phyloP scores from a whole-genome alignment of 2,329 filamentous ascomycete species.

The Orbilia blumenaviensis region DNA sequence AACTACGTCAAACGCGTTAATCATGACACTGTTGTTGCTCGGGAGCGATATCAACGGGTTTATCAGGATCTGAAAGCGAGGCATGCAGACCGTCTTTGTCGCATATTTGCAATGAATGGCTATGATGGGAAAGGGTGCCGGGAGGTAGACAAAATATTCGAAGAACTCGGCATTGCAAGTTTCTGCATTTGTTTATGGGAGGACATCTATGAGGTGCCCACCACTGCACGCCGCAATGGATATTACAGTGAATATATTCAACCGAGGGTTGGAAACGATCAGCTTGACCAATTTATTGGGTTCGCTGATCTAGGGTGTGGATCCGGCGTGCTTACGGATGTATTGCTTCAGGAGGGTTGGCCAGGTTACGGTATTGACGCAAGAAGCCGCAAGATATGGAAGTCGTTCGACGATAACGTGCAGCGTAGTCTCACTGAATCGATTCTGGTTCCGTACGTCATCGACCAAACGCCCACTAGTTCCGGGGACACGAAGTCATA shows the following conservation, averaged over 20 bases:
- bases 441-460: conserved; percentile 69
- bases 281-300: conserved; percentile 72
- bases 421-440: conserved; percentile 68
- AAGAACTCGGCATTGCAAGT: conserved; percentile 88
- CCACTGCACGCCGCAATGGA: conserved; percentile 56
- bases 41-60: conserved; percentile 79
- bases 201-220: conserved; percentile 72
- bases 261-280: conserved; percentile 54
- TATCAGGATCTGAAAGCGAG: conserved; percentile 81
- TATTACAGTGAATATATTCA: conserved; percentile 52
- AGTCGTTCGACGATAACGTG: conserved; percentile 69
- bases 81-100: conserved; percentile 73
- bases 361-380: conserved; percentile 91
- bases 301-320: conserved; percentile 97
- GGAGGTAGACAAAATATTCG: conserved; percentile 84
- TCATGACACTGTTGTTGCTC: conserved; percentile 82
- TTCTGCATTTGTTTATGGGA: conserved; percentile 93
- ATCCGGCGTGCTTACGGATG: conserved; percentile 87
- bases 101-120: conserved; percentile 69
- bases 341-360: conserved; percentile 83
- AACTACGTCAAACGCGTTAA: conserved; percentile 84
- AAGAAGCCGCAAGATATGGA: conserved; percentile 84
- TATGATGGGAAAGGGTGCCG: conserved; percentile 86
- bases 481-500: background rate
- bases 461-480: conserved; percentile 56